These are phyloP conservation scores for Mollisia scopiformis DNA, from an alignment of 2,329 filamentous ascomycete genomes.

Conservation along the genomic window DNA sequence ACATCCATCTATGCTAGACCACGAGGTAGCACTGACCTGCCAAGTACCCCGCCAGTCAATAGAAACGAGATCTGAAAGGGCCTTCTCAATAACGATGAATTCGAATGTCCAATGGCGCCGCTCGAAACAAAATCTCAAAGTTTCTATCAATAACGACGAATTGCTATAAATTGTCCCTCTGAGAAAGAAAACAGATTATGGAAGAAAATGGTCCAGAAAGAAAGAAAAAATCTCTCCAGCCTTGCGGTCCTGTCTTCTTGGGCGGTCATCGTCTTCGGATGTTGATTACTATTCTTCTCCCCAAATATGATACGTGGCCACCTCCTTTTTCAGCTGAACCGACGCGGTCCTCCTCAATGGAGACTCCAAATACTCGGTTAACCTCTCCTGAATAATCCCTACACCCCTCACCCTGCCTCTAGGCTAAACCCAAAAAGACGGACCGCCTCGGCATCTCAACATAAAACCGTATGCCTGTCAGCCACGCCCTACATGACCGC, in stretches of 20 bases:
- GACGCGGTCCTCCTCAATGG: not conserved
- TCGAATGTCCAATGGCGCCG: too few relatives aligned
- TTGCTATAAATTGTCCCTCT: too few relatives aligned
- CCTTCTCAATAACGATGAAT: too few relatives aligned
- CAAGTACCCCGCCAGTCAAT: too few relatives aligned
- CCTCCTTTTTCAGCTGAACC: not conserved
- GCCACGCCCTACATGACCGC: not conserved
- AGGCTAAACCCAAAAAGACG: not conserved
- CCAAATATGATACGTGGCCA: not conserved
- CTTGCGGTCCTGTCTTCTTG: not conserved
- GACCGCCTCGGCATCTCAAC: not conserved
- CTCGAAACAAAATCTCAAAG: too few relatives aligned
- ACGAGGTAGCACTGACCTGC: too few relatives aligned
- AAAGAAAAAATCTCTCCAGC: too few relatives aligned
- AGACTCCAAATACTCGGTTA: not conserved
- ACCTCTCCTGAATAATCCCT: not conserved
- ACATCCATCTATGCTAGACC: too few relatives aligned
- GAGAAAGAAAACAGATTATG: too few relatives aligned
- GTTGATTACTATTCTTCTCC: not conserved
- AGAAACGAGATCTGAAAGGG: too few relatives aligned
- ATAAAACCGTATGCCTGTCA: not conserved
- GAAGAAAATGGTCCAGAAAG: too few relatives aligned
- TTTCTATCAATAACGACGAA: too few relatives aligned
- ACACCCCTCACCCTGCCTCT: not conserved
- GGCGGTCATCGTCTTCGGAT: not conserved